These are phyloP conservation scores for Paradendryphiella salina DNA, from an alignment of 2,329 filamentous ascomycete genomes.

Conservation along the genomic window DNA sequence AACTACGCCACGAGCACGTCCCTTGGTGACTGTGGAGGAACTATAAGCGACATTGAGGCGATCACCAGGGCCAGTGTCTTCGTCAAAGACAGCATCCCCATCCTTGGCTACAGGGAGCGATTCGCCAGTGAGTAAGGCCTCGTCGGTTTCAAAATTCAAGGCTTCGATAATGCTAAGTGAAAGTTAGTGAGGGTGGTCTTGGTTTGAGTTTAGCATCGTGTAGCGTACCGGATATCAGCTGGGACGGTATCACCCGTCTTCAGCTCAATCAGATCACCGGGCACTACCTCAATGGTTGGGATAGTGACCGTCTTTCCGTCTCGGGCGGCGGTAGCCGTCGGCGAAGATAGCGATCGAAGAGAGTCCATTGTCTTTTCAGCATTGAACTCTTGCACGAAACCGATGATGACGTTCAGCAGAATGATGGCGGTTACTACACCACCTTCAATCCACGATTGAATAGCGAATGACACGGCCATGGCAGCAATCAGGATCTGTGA, in stretches of 20 bases:
- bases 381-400: conserved; percentile 53
- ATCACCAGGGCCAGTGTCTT: conserved; percentile 66
- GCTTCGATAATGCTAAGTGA: conserved; percentile 55
- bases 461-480: conserved; percentile 53
- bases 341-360: conserved; percentile 52
- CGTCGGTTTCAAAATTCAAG: conserved; percentile 76
- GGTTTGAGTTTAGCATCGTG: neutral
- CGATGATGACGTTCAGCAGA: conserved; percentile 51
- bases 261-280: conserved; percentile 67
- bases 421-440: conserved; percentile 54
- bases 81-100: conserved; percentile 57
- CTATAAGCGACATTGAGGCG: conserved; percentile 67
- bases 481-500: conserved; percentile 50
- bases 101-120: conserved; percentile 68
- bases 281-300: conserved; percentile 63
- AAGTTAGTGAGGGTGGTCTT: neutral
- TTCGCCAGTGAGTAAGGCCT: conserved; percentile 71
- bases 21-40: conserved; percentile 70
- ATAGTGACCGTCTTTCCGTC: conserved; percentile 58
- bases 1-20: conserved; percentile 69
- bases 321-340: conserved; percentile 54
- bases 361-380: conserved; percentile 57
- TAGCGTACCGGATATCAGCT: conserved; percentile 58
- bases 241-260: conserved; percentile 70
- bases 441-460: conserved; percentile 53